A percentile compares a stretch with the other conserved stretches of the same genome.
Evolutionary conservation across 1,139 yeast genomes (phyloP).

Genomic region (Candida dubliniensis): DNA sequence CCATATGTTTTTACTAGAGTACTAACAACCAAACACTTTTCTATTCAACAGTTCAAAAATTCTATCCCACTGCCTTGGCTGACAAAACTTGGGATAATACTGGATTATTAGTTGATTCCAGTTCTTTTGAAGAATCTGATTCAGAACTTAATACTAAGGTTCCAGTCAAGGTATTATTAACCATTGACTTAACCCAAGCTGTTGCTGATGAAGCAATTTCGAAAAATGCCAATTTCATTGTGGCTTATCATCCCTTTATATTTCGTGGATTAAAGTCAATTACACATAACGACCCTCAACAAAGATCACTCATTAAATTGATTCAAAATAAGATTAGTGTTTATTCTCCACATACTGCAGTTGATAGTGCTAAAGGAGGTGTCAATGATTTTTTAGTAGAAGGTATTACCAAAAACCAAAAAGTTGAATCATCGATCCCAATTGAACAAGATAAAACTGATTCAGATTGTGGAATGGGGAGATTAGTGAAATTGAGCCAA

Average conservation of each 20-base stretch:
- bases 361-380: slow-evolving; percentile 89
- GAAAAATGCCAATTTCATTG: slow-evolving; percentile 50
- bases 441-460: slow-evolving; percentile 28
- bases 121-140: slow-evolving; percentile 18
- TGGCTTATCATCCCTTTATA: slow-evolving; percentile 95
- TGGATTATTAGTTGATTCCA: slow-evolving; percentile 75
- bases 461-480: slow-evolving; percentile 78
- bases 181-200: slow-evolving; percentile 80
- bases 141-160: slow-evolving; percentile 12
- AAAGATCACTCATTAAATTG: slow-evolving; percentile 67
- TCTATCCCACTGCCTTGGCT: slow-evolving; percentile 74
- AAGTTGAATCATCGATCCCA: slow-evolving; percentile 24
- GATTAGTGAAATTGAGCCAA: slow-evolving; percentile 53
- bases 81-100: slow-evolving; percentile 94
- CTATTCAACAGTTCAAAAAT: slow-evolving; percentile 51
- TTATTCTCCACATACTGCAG: slow-evolving; percentile 94
- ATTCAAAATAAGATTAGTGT: slow-evolving; percentile 80
- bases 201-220: slow-evolving; percentile 86
- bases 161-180: slow-evolving; percentile 54
- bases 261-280: slow-evolving; percentile 86
- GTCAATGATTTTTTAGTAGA: slow-evolving; percentile 89
- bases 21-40: slow-evolving; percentile 16
- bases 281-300: slow-evolving; percentile 72
- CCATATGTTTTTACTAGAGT: background rate
- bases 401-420: slow-evolving; percentile 45